Conservation (phyloP, 495 filamentous ascomycete genomes). For the Chlorociboria aeruginascens region DNA sequence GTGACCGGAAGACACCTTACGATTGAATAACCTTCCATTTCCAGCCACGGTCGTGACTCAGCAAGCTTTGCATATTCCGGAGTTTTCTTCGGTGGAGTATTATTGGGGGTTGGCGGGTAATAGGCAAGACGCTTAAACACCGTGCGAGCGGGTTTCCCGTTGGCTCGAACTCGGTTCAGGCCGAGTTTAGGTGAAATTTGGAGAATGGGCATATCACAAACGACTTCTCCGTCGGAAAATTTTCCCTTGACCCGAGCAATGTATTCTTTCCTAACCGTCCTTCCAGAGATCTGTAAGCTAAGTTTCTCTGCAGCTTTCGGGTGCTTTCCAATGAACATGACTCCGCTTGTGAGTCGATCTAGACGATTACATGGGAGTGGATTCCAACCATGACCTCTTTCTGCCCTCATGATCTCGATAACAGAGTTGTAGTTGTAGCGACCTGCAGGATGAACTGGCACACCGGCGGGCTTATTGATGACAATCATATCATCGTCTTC, state of each 20-base stretch:
- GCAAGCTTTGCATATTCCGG: slow-evolving; percentile 5
- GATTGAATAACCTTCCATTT: slow-evolving; percentile 71
- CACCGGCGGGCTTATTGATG: slow-evolving; percentile 90
- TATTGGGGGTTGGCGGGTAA: slow-evolving; percentile 38
- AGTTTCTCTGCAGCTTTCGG: slow-evolving; percentile 68
- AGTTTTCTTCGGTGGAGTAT: slow-evolving; percentile 1
- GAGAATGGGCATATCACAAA: slow-evolving; percentile 89
- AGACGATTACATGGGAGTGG: slow-evolving; percentile 83
- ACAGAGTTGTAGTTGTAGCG: slow-evolving; percentile 92
- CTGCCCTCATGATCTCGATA: slow-evolving; percentile 80
- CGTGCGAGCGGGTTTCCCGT: slow-evolving; percentile 78
- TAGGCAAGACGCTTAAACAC: slow-evolving; percentile 85
- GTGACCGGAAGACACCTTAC: slow-evolving; percentile 90
- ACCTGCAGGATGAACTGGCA: slow-evolving; percentile 90
- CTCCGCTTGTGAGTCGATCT: slow-evolving; percentile 85
- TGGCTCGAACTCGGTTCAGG: slow-evolving; percentile 83
- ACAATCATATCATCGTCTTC: slow-evolving; percentile 88
- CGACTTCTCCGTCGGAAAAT: slow-evolving; percentile 73
- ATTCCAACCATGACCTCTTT: slow-evolving; percentile 55
- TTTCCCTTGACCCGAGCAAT: slow-evolving; percentile 80
- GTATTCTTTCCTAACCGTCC: slow-evolving; percentile 88
- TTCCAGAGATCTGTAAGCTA: slow-evolving; percentile 52
- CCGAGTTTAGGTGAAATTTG: slow-evolving; percentile 91
- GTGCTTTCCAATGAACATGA: slow-evolving; percentile 94
- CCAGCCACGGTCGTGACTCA: slow-evolving; percentile 1